Percentiles rank a stretch among this genome's conserved stretches.
Conservation (phyloP, 1,284 basidiomycete species). For the Lignosus rhinocerotis region DNA sequence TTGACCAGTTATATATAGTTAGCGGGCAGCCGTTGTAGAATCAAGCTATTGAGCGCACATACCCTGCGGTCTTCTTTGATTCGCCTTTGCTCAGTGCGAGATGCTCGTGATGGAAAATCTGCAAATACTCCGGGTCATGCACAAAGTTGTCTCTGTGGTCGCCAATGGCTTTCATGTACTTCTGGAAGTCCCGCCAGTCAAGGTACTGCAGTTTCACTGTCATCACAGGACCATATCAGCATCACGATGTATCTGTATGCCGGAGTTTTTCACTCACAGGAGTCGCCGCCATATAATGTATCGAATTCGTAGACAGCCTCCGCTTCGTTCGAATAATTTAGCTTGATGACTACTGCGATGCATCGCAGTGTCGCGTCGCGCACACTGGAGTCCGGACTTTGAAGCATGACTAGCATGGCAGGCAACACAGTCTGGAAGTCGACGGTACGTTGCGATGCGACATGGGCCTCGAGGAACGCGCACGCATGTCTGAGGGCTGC, state of each 20-base stretch:
- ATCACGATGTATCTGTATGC: neutral
- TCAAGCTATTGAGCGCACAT: conserved; percentile 26
- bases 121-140: conserved; percentile 69
- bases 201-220: conserved; percentile 79
- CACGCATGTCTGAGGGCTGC: conserved; percentile 64
- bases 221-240: neutral
- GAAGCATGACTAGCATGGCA: conserved; percentile 68
- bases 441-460: conserved; percentile 51
- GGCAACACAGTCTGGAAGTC: conserved; percentile 92
- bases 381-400: conserved; percentile 50
- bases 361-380: conserved; percentile 69
- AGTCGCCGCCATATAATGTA: conserved; percentile 72
- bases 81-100: conserved; percentile 51
- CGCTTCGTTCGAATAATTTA: conserved; percentile 45
- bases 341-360: conserved; percentile 49
- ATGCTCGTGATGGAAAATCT: conserved; percentile 62
- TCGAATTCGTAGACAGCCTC: conserved; percentile 81
- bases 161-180: conserved; percentile 64
- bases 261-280: conserved; percentile 45
- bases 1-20: conserved; percentile 29
- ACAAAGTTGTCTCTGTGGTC: conserved; percentile 62
- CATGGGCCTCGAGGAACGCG: conserved; percentile 79
- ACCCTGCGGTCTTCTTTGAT: conserved; percentile 68
- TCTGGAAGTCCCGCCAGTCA: conserved; percentile 68
- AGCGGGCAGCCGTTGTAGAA: conserved; percentile 9